A percentile compares a stretch with the other conserved stretches of the same genome.
Conservation (phyloP, 2,329 filamentous ascomycete species). For the Aspergillus phoenicis region DNA sequence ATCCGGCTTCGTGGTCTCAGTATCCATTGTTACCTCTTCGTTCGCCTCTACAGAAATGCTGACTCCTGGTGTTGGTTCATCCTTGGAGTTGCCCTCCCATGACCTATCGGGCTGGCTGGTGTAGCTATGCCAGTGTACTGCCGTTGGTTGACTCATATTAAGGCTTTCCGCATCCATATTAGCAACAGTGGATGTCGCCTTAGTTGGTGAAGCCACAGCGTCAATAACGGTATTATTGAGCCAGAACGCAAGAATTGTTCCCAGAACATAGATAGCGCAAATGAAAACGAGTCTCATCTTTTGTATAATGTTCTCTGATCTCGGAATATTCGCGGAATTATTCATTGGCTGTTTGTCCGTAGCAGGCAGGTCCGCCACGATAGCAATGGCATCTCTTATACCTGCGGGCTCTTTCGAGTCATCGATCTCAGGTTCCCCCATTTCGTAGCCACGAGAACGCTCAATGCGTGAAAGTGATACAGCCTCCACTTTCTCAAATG, state of each 20-base stretch:
- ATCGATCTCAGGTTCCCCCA: not conserved
- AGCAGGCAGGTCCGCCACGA: not conserved
- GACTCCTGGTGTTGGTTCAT: not conserved
- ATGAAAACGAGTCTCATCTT: not conserved
- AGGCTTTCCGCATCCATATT: not conserved
- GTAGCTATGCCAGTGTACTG: not conserved
- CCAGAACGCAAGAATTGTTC: not conserved
- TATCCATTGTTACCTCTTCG: not conserved
- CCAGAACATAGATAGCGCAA: not conserved
- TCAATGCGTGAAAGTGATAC: not conserved
- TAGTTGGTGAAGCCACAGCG: not conserved
- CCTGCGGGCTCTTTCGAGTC: not conserved
- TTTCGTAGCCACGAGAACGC: not conserved
- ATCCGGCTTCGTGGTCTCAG: not conserved
- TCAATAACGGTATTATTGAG: not conserved
- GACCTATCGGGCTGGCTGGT: not conserved
- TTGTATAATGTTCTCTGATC: too few species aligned
- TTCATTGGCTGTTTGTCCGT: not conserved
- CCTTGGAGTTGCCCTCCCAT: not conserved
- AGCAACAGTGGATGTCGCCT: not conserved
- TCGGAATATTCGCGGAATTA: not conserved
- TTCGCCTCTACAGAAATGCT: not conserved
- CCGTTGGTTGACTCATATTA: not conserved
- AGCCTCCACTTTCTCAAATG: conserved; percentile 4
- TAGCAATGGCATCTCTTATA: not conserved